Evolutionary conservation across 148 eudicot genomes (phyloP).

Genomic region (Rhododendron kiyosumense): DNA sequence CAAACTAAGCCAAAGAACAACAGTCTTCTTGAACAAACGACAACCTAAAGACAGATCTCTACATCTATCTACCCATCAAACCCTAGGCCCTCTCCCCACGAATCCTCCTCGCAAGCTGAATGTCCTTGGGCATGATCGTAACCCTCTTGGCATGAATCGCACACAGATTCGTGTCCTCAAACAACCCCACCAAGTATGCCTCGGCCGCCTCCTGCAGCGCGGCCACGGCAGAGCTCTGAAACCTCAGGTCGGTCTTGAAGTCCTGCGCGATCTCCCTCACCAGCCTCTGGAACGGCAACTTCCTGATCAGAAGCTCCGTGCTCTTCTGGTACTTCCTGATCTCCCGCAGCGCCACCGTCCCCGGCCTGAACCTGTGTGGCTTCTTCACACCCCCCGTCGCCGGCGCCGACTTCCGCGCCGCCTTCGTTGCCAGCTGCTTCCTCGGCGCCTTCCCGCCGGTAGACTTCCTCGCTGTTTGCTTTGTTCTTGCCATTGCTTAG

Average conservation of each 20-base stretch:
- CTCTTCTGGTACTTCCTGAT: slow-evolving; percentile 3
- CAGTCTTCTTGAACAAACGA: not conserved
- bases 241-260: slow-evolving; percentile 7
- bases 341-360: not conserved
- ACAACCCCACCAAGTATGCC: not conserved
- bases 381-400: not conserved
- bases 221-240: not conserved
- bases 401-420: not conserved
- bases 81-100: not conserved
- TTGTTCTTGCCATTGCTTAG: not conserved
- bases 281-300: not conserved
- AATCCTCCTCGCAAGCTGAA: not conserved
- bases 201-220: not conserved
- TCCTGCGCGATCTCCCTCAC: slow-evolving; percentile 2
- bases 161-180: not conserved
- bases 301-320: not conserved
- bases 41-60: not conserved
- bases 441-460: slow-evolving; percentile 1
- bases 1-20: not conserved
- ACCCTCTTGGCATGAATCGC: not conserved
- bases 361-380: not conserved
- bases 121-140: not conserved
- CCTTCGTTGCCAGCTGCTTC: slow-evolving; percentile 1
- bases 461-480: not conserved
- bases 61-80: not conserved